These are phyloP conservation scores for Rhizoclosmatium sp. DNA, from an alignment of 192 early-diverging fungal species.

Conservation along the genomic window DNA sequence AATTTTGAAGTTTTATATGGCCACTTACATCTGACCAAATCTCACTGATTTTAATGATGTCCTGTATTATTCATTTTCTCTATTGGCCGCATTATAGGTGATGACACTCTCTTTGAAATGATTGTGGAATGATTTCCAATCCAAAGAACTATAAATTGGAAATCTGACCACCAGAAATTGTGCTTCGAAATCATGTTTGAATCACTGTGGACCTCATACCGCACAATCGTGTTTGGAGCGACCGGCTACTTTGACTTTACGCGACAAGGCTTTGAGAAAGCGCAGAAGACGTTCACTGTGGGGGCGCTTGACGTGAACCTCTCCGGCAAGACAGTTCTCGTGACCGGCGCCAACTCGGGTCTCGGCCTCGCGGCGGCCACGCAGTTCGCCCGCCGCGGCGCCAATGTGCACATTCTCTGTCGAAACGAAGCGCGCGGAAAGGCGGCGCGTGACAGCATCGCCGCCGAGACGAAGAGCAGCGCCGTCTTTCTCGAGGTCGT, in stretches of 20 bases:
- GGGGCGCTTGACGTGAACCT: constrained; percentile 13
- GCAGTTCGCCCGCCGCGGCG: constrained; percentile 12
- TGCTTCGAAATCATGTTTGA: too few relatives aligned
- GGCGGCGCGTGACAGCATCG: not conserved
- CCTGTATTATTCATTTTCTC: too few relatives aligned
- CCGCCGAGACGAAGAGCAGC: not conserved
- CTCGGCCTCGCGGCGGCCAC: constrained; percentile 6
- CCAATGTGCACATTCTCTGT: constrained; percentile 28
- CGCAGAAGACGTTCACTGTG: not conserved
- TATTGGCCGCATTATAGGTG: too few relatives aligned
- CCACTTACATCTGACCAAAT: too few relatives aligned
- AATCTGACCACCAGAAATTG: too few relatives aligned
- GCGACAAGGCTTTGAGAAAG: constrained; percentile 5
- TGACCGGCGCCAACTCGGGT: constrained; percentile 36
- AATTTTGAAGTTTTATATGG: too few relatives aligned
- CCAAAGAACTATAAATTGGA: too few relatives aligned
- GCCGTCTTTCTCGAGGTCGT: constrained; percentile 9
- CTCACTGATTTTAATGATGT: too few relatives aligned
- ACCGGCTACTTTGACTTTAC: constrained; percentile 14
- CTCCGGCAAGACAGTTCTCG: not conserved
- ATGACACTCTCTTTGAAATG: too few relatives aligned
- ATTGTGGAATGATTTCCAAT: too few relatives aligned
- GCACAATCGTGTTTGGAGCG: constrained; percentile 15
- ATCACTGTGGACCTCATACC: not conserved
- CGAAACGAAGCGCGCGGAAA: not conserved